Evolutionary conservation across 1,284 basidiomycete species (phyloP).

Genomic region (Cystobasidiaceae sp.): DNA sequence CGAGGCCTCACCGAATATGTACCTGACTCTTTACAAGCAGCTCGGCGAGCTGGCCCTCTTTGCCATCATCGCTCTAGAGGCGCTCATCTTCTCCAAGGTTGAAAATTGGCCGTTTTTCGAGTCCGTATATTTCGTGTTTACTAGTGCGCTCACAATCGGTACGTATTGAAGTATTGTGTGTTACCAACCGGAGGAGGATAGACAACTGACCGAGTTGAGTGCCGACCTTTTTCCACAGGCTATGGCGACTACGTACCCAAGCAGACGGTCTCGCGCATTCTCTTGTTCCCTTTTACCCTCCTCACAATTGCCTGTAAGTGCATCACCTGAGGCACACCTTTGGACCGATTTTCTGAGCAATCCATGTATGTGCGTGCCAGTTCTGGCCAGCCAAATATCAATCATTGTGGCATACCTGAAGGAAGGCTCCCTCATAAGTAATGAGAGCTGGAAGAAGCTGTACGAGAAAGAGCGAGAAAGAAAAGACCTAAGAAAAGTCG

Average conservation of each 20-base stretch:
- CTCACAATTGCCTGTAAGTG: constrained; percentile 48
- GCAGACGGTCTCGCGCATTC: constrained; percentile 44
- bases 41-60: constrained; percentile 17
- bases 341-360: no score
- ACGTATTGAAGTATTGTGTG: constrained; percentile 45
- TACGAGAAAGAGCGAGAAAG: constrained; percentile 45
- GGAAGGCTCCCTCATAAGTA: constrained; percentile 39
- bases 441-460: constrained; percentile 44
- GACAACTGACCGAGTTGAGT: no score
- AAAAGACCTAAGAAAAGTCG: no score
- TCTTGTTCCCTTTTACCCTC: constrained; percentile 48
- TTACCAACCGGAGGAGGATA: no score
- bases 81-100: constrained; percentile 33
- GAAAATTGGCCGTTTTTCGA: constrained; percentile 37
- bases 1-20: no score
- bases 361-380: no score
- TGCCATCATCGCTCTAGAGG: constrained; percentile 35
- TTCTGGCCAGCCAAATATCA: constrained; percentile 48
- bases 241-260: constrained; percentile 44
- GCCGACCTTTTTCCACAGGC: no score
- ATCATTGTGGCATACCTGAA: constrained; percentile 47
- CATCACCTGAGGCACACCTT: no score
- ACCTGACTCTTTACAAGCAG: no score
- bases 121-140: constrained; percentile 42
- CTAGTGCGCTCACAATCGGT: no score